Percentiles rank a stretch among this genome's conserved stretches.
Evolutionary conservation across 768 basidiomycete species (phyloP).

Genomic region (Agaricus subrufescens): DNA sequence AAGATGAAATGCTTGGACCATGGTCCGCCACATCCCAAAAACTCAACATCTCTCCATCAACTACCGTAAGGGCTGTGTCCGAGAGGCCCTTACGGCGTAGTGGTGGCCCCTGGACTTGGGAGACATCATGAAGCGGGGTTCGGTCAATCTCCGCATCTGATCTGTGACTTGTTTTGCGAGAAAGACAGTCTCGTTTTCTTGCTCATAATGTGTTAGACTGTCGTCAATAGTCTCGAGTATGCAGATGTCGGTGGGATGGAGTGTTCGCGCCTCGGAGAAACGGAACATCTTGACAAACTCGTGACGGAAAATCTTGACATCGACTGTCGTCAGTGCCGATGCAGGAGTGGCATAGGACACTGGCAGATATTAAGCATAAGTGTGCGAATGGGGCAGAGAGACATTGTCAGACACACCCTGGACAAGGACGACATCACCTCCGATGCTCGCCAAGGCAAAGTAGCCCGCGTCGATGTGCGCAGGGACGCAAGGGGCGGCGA

Average conservation of each 20-base stretch:
- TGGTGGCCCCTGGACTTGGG: constrained; percentile 18
- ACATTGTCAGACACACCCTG: constrained; percentile 50
- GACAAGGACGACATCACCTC: constrained; percentile 53
- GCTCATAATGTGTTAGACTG: constrained; percentile 45
- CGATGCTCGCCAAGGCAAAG: constrained; percentile 57
- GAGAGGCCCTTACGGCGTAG: constrained; percentile 7
- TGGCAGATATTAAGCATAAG: constrained; percentile 11
- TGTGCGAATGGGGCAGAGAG: constrained; percentile 3
- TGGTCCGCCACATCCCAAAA: background rate
- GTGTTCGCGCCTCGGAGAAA: constrained; percentile 36
- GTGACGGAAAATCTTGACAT: constrained; percentile 53
- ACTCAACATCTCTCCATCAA: background rate
- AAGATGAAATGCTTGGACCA: too few species aligned
- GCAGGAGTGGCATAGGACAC: constrained; percentile 35
- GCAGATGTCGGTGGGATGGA: constrained; percentile 47
- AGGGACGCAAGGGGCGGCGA: background rate
- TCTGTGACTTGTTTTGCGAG: constrained; percentile 48
- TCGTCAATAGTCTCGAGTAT: constrained; percentile 50
- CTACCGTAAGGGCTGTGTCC: constrained; percentile 18
- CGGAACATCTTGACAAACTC: constrained; percentile 66
- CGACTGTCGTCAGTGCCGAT: constrained; percentile 40
- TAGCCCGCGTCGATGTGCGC: constrained; percentile 33
- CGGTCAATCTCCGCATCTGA: constrained; percentile 35
- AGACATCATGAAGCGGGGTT: constrained; percentile 19
- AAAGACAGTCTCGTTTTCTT: constrained; percentile 56